Conservation (phyloP, 208 protist species). For the Leishmania tarentolae region DNA sequence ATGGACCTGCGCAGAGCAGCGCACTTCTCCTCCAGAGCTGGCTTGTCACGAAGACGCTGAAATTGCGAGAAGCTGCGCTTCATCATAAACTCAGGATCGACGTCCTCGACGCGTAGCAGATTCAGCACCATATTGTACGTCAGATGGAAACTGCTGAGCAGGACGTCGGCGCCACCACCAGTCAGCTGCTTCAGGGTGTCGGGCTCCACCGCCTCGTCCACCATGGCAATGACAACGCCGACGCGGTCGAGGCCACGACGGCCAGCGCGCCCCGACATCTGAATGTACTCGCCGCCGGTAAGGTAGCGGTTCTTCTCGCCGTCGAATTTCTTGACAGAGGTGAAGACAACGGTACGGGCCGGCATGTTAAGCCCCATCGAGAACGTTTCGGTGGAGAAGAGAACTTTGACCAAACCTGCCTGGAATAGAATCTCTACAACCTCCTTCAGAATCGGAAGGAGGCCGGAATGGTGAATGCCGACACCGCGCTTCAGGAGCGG, state of each 20-base stretch:
- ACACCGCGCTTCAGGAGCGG: slow-evolving; percentile 97
- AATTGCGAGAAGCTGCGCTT: slow-evolving; percentile 98
- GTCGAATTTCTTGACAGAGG: slow-evolving; percentile 98
- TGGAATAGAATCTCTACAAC: slow-evolving; percentile 99
- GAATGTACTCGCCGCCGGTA: slow-evolving; percentile 98
- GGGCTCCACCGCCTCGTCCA: slow-evolving; percentile 97
- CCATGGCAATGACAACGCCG: slow-evolving; percentile 98
- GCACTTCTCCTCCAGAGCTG: slow-evolving; percentile 74
- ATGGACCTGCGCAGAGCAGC: slow-evolving; percentile 65
- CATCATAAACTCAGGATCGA: slow-evolving; percentile 98
- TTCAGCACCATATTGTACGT: slow-evolving; percentile 99
- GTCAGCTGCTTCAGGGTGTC: slow-evolving; percentile 94
- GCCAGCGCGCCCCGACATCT: slow-evolving; percentile 99
- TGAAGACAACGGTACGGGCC: slow-evolving; percentile 99
- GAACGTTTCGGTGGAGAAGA: slow-evolving; percentile 99
- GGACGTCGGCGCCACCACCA: slow-evolving; percentile 92
- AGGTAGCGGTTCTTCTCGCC: slow-evolving; percentile 96
- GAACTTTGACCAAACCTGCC: slow-evolving; percentile 97
- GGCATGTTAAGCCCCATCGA: slow-evolving; percentile 99
- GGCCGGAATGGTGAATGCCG: slow-evolving; percentile 99
- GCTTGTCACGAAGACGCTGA: slow-evolving; percentile 92
- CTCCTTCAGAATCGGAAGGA: slow-evolving; percentile 99
- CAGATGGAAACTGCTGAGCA: slow-evolving; percentile 97
- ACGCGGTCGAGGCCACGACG: slow-evolving; percentile 98
- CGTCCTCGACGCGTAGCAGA: slow-evolving; percentile 97